phyloP scores from a whole-genome alignment of 2,329 filamentous ascomycete genomes.

The Amesomyces nigricolor region DNA sequence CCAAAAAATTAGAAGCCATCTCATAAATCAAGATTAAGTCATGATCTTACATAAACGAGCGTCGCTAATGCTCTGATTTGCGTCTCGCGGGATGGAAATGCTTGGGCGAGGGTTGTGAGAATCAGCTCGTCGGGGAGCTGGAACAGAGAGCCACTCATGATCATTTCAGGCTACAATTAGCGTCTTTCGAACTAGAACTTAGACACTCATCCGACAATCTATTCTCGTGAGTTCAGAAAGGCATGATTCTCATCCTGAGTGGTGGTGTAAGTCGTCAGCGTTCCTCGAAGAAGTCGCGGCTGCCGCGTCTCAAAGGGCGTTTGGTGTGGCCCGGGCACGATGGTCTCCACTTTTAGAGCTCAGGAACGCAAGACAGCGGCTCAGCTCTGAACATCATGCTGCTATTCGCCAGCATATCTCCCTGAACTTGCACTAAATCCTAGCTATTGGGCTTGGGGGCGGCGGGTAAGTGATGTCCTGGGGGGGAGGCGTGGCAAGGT shows the following conservation, averaged over 20 bases:
- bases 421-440: too few species aligned
- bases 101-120: conserved; percentile 40
- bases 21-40: too few species aligned
- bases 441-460: too few species aligned
- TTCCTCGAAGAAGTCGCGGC: background rate
- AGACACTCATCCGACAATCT: too few species aligned
- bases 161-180: conserved; percentile 39
- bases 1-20: too few species aligned
- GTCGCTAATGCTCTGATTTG: conserved; percentile 56
- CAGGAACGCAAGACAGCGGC: background rate
- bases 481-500: too few species aligned
- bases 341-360: background rate
- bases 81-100: conserved; percentile 52
- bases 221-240: too few species aligned
- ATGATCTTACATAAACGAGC: conserved; percentile 45
- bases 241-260: too few species aligned
- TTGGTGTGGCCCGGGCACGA: background rate
- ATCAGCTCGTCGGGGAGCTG: conserved; percentile 48
- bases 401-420: background rate
- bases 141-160: conserved; percentile 40
- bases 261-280: too few species aligned
- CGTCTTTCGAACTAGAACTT: too few species aligned
- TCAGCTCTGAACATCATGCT: background rate
- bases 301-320: background rate
- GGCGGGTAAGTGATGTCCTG: too few species aligned